Evolutionary conservation across 2,329 filamentous ascomycete species (phyloP).

Genomic region (Talaromyces islandicus): DNA sequence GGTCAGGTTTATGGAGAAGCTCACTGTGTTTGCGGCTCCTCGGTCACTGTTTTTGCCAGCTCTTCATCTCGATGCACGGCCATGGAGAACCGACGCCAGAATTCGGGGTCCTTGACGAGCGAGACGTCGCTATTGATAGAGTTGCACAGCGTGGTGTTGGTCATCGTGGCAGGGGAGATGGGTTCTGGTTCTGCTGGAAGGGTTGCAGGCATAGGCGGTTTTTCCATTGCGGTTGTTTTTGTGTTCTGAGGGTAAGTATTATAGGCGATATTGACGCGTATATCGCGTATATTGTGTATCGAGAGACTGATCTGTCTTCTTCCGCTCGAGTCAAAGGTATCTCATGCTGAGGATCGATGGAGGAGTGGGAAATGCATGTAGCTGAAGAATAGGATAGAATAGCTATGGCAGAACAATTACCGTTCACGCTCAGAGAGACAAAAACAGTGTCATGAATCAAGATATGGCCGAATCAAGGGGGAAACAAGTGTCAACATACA

Average conservation of each 20-base stretch:
- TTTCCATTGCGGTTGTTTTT: background rate
- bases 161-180: slow-evolving; percentile 7
- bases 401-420: background rate
- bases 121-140: slow-evolving; percentile 11
- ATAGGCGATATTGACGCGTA: background rate
- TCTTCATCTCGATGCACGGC: slow-evolving; percentile 53
- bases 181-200: background rate
- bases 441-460: background rate
- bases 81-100: slow-evolving; percentile 56
- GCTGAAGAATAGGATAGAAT: background rate
- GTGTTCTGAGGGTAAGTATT: background rate
- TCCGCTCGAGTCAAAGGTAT: background rate
- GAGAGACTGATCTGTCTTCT: background rate
- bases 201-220: background rate
- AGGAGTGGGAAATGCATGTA: background rate
- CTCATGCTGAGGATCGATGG: background rate
- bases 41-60: slow-evolving; percentile 11
- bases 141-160: slow-evolving; percentile 7
- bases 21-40: slow-evolving; percentile 13
- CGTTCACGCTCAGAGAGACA: background rate
- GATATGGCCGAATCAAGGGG: background rate
- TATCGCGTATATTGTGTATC: background rate
- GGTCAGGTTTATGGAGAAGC: background rate
- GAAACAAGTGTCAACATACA: background rate
- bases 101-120: slow-evolving; percentile 48